phyloP scores from a whole-genome alignment of 805 yeast species.

The Saccharomycopsis selenospora region DNA sequence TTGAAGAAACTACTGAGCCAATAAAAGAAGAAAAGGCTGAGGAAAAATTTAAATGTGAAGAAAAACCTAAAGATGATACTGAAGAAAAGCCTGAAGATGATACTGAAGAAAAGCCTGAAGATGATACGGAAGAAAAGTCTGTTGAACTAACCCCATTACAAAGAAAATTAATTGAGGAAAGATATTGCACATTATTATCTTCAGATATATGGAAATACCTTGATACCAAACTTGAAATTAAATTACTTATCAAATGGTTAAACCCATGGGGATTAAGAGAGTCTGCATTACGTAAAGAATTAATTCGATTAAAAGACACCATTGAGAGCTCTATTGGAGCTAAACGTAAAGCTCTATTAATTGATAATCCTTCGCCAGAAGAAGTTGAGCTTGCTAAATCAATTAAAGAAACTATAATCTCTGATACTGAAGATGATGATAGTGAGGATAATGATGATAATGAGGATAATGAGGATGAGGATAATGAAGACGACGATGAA shows the following conservation, averaged over 20 bases:
- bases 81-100: neutral
- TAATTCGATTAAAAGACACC: conserved; percentile 44
- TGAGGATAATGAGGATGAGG: conserved; percentile 3
- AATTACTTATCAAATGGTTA: conserved; percentile 53
- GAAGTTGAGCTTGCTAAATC: conserved; percentile 33
- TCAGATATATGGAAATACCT: conserved; percentile 63
- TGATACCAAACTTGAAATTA: conserved; percentile 54
- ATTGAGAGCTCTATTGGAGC: conserved; percentile 49
- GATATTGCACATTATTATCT: conserved; percentile 45
- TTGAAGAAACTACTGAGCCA: neutral
- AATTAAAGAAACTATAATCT: conserved; percentile 5
- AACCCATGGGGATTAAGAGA: conserved; percentile 74
- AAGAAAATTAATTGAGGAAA: conserved; percentile 63
- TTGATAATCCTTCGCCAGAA: conserved; percentile 37
- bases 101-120: neutral
- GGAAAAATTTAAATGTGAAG: conserved; percentile 22
- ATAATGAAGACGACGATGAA: conserved; percentile 3
- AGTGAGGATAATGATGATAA: conserved; percentile 8
- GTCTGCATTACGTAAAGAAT: conserved; percentile 53
- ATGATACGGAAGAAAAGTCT: neutral
- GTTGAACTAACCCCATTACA: conserved; percentile 28
- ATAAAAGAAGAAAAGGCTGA: conserved; percentile 10
- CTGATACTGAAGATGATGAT: conserved; percentile 7
- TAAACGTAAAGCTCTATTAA: conserved; percentile 46
- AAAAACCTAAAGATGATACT: conserved; percentile 4